Percentiles rank a stretch among this genome's conserved stretches.
Conservation (phyloP, 1,139 yeast genomes). For the Petasospora rhodanensis region DNA sequence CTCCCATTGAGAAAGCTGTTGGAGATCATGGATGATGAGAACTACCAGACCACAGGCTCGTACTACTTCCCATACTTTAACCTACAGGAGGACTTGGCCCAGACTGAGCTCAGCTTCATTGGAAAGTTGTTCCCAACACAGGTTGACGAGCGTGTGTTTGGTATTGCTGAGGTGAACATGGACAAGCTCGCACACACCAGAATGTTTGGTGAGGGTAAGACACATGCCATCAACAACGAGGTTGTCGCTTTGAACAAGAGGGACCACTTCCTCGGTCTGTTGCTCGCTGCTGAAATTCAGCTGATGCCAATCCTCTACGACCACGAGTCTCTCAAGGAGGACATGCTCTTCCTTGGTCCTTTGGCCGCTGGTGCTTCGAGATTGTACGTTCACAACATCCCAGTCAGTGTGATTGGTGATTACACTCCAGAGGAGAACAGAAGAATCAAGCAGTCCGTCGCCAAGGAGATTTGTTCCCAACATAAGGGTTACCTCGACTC, state of each 20-base stretch:
- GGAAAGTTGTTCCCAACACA: constrained; percentile 38
- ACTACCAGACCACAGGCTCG: constrained; percentile 28
- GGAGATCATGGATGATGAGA: constrained; percentile 26
- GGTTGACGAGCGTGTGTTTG: constrained; percentile 30
- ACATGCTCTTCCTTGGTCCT: constrained; percentile 49
- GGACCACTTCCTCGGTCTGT: constrained; percentile 38
- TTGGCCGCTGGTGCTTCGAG: constrained; percentile 45
- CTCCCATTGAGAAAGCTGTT: constrained; percentile 39
- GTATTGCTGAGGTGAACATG: constrained; percentile 34
- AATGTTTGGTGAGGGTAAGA: constrained; percentile 39
- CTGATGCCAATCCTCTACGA: constrained; percentile 20
- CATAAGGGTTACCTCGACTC: constrained; percentile 32
- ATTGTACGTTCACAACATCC: constrained; percentile 31
- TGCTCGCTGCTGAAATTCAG: constrained; percentile 40
- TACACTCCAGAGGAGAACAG: constrained; percentile 19
- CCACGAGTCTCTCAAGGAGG: constrained; percentile 48
- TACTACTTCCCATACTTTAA: constrained; percentile 34
- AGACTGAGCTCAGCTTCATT: constrained; percentile 31
- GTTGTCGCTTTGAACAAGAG: constrained; percentile 41
- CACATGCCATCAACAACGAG: constrained; percentile 47
- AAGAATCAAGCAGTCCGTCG: constrained; percentile 13
- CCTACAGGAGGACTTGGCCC: constrained; percentile 27
- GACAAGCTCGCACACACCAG: constrained; percentile 34
- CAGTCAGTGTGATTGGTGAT: constrained; percentile 45
- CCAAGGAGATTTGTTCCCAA: constrained; percentile 37